phyloP scores from a whole-genome alignment of 768 basidiomycete species.

The Collybiopsis confluens region DNA sequence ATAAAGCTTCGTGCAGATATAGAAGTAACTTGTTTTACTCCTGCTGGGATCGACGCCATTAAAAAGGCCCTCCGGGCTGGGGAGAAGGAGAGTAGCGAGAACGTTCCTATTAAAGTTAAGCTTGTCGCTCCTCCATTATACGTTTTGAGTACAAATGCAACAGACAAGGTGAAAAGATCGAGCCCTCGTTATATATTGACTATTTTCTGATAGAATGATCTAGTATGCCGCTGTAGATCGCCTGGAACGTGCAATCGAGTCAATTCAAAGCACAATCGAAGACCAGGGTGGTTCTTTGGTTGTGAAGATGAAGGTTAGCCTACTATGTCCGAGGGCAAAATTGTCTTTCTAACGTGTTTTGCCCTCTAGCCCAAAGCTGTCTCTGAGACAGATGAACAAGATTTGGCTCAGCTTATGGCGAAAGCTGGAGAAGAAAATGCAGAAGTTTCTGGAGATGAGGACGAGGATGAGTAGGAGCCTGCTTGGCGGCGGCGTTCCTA shows the following conservation, averaged over 20 bases:
- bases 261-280: constrained; percentile 82
- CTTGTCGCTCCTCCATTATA: constrained; percentile 96
- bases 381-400: constrained; percentile 95
- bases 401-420: constrained; percentile 95
- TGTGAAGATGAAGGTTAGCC: constrained; percentile 91
- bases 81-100: constrained; percentile 81
- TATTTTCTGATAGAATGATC: neutral
- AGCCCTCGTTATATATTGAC: neutral
- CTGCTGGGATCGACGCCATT: constrained; percentile 95
- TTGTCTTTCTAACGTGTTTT: too few species aligned
- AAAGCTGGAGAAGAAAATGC: constrained; percentile 92
- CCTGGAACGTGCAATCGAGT: constrained; percentile 89
- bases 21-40: constrained; percentile 94
- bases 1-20: constrained; percentile 99
- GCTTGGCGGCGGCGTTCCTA: too few species aligned
- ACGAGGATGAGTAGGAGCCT: constrained; percentile 47
- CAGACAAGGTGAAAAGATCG: constrained; percentile 70
- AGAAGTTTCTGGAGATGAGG: constrained; percentile 94
- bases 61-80: constrained; percentile 87
- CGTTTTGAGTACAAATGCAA: constrained; percentile 92
- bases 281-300: constrained; percentile 79
- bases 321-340: neutral
- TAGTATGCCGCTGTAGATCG: constrained; percentile 87
- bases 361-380: constrained; percentile 97
- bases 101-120: constrained; percentile 95